phyloP scores from a whole-genome alignment of 352 stramenopile species.

The Phytophthora boehmeriae region DNA sequence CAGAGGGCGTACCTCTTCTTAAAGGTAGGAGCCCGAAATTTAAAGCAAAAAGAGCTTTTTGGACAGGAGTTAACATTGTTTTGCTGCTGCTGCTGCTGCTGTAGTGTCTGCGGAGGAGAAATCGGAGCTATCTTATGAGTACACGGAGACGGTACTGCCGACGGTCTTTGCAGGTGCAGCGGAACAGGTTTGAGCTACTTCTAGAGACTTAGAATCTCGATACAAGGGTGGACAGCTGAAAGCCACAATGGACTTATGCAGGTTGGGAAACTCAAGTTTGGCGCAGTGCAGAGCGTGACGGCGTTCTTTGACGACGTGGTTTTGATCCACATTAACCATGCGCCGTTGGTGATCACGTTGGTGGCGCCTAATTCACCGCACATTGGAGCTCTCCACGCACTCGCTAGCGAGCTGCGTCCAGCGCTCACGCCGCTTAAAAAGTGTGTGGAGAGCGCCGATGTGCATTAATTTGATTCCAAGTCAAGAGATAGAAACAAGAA shows the following conservation, averaged over 20 bases:
- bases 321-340: slow-evolving; percentile 80
- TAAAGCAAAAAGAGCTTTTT: neutral
- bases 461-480: slow-evolving; percentile 42
- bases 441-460: slow-evolving; percentile 74
- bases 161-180: slow-evolving; percentile 78
- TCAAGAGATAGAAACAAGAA: neutral
- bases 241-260: slow-evolving; percentile 19
- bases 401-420: slow-evolving; percentile 60
- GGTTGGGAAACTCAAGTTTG: slow-evolving; percentile 85
- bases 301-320: slow-evolving; percentile 77
- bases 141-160: slow-evolving; percentile 78
- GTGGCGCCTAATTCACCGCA: slow-evolving; percentile 67
- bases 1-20: slow-evolving; percentile 74
- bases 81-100: slow-evolving; percentile 4
- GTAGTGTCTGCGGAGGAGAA: slow-evolving; percentile 53
- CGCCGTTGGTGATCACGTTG: slow-evolving; percentile 79
- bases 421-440: slow-evolving; percentile 74
- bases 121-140: slow-evolving; percentile 60
- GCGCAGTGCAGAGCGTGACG: slow-evolving; percentile 69
- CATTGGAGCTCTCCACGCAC: slow-evolving; percentile 61
- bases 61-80: neutral
- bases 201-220: too few species aligned
- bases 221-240: neutral
- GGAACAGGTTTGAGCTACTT: slow-evolving; percentile 56
- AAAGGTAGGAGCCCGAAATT: slow-evolving; percentile 44